Evolutionary conservation across 169 alveolate genomes (phyloP), one percentile per base, ranked within the genome.

Genomic region (Eimeria falciformis): DNA sequence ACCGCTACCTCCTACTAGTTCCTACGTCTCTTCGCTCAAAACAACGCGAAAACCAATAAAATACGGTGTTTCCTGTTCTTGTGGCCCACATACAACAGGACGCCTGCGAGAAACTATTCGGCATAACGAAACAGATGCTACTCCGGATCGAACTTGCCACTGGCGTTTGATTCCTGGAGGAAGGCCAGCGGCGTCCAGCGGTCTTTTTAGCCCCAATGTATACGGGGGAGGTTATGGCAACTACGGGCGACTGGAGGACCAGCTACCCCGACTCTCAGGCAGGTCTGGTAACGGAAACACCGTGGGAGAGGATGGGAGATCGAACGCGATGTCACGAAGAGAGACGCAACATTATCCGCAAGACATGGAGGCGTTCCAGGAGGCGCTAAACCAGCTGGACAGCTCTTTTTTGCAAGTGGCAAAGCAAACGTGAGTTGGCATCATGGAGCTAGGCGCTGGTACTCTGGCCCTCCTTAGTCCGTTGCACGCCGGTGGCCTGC

Each of bases 371-470:
- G 87, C 87, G 21, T 78, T 78, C 40, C 68, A 78, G 37, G 53
- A 78, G 69, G 87, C 87, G 53, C 58, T 78, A 69, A 23, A 69
- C 71, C 69, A n/a, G 37, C 66, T 78, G 29, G 87, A 78, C 47
- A 9, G 46, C 46, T 25, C 40, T 25, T 78, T 78, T 50, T 25
- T 78, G 87, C 45, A 78, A 29, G n/a, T 78, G 46, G 69, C 87
- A n/a, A 78, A 78, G 71, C 71, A 78, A 37, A 78, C 87, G 87
- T 78, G 50, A 78, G 87, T 78, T 29, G n/a, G 45, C 25, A 69
- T 46, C 55, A 37, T 46, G 0, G 40, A 33, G 40, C 40, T 33
- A 33, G 40, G 40, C 40, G 40, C 40, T 33, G 40, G 40, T 53
- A 3, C 65, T 17, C 25, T 53, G 65, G 25, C 65, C 65, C 65